These are phyloP conservation scores for Lecanicillium sp. DNA, from an alignment of 2,329 filamentous ascomycete genomes.

Conservation along the genomic window DNA sequence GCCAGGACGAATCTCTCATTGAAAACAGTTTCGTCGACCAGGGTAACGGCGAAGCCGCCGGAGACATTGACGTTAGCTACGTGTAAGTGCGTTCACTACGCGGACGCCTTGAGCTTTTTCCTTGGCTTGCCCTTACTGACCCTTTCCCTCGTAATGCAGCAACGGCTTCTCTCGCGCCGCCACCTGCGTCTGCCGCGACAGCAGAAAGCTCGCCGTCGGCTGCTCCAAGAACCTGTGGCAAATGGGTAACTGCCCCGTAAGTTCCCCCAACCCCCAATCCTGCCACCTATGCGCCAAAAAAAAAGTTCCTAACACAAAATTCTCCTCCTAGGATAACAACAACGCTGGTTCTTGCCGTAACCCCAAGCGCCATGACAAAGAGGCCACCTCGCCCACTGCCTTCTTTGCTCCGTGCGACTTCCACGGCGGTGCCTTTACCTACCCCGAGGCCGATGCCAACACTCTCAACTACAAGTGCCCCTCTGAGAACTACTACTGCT, in stretches of 20 bases:
- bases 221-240: constrained; percentile 4
- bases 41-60: background rate
- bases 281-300: too few relatives aligned
- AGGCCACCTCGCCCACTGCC: background rate
- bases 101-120: background rate
- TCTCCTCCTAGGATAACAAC: constrained; percentile 1
- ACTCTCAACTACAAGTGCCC: constrained; percentile 3
- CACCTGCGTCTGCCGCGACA: constrained; percentile 5
- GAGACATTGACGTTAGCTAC: constrained; percentile 3
- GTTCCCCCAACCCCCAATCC: background rate
- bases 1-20: constrained; percentile 2
- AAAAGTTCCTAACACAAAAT: too few relatives aligned
- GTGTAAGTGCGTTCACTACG: background rate
- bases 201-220: constrained; percentile 1
- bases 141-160: background rate
- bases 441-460: constrained; percentile 6
- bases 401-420: constrained; percentile 5
- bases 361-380: background rate
- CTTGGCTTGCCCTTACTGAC: background rate
- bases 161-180: constrained; percentile 2
- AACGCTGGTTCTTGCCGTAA: constrained; percentile 1
- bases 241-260: constrained; percentile 1
- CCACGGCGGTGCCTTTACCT: constrained; percentile 6
- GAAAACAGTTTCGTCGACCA: constrained; percentile 2
- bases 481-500: constrained; percentile 4